phyloP scores from a whole-genome alignment of 2,329 filamentous ascomycete genomes.

The Ramularia endophylla region DNA sequence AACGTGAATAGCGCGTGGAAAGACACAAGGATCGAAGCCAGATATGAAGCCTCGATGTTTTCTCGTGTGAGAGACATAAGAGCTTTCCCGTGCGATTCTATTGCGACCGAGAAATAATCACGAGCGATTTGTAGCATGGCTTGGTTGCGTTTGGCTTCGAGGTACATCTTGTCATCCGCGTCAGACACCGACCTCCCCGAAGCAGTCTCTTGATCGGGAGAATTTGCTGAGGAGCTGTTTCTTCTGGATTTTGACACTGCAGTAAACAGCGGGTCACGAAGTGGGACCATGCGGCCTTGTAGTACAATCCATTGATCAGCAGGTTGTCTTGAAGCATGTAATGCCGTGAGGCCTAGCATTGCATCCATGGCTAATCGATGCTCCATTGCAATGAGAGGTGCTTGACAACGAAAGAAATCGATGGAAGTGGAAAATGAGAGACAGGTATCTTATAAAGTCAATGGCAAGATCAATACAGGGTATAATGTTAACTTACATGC shows the following conservation, averaged over 20 bases:
- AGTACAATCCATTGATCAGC: conserved; percentile 14
- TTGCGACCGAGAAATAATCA: conserved; percentile 22
- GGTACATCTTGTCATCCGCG: conserved; percentile 4
- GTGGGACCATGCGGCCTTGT: conserved; percentile 13
- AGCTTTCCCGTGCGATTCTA: conserved; percentile 19
- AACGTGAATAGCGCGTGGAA: conserved; percentile 22
- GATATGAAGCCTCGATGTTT: conserved; percentile 20
- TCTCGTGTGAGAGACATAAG: conserved; percentile 14
- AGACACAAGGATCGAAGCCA: conserved; percentile 19
- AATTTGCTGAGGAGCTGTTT: conserved; percentile 1
- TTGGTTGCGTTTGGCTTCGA: conserved; percentile 8
- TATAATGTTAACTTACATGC: too few species aligned
- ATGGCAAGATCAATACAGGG: too few species aligned
- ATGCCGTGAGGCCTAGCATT: conserved; percentile 22
- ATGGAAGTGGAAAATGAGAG: conserved; percentile 19
- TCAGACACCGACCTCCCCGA: conserved; percentile 1
- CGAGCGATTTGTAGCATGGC: conserved; percentile 20
- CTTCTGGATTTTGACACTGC: not conserved
- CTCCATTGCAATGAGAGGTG: conserved; percentile 22
- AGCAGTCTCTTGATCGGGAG: too few species aligned
- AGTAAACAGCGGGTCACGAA: conserved; percentile 9
- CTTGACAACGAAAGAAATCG: conserved; percentile 23
- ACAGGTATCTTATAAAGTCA: too few species aligned
- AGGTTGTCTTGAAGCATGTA: conserved; percentile 20
- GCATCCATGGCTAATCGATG: conserved; percentile 20